These are phyloP conservation scores for Cyanidiococcus yangmingshanensis DNA, from an alignment of 23 red algal species.

Conservation along the genomic window DNA sequence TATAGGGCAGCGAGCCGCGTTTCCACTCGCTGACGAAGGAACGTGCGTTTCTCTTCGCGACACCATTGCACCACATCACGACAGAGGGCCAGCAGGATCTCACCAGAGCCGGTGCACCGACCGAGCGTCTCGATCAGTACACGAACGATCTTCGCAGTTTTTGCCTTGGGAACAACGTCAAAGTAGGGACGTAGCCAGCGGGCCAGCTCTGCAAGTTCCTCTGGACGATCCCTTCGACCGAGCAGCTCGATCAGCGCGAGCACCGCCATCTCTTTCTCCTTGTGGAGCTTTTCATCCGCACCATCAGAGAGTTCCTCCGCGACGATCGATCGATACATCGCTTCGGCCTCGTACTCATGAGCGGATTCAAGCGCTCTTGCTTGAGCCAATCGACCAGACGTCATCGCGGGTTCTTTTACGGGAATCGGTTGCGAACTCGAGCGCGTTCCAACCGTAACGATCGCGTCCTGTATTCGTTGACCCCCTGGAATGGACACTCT, in stretches of 20 bases:
- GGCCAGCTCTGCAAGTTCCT: constrained; percentile 19
- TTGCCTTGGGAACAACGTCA: constrained; percentile 69
- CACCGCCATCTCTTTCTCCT: constrained; percentile 18
- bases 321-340: constrained; percentile 40
- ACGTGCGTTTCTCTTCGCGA: constrained; percentile 87
- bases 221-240: background rate
- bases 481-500: too few species aligned
- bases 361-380: background rate
- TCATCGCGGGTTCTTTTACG: too few species aligned
- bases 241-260: constrained; percentile 7
- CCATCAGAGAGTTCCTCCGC: constrained; percentile 3
- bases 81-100: constrained; percentile 67
- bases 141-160: constrained; percentile 91
- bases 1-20: constrained; percentile 66
- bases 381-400: background rate
- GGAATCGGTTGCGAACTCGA: too few species aligned
- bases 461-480: too few species aligned
- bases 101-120: constrained; percentile 24
- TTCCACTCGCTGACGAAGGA: constrained; percentile 94
- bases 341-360: constrained; percentile 22
- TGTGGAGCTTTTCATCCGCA: background rate
- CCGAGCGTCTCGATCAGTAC: constrained; percentile 53
- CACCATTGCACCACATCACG: constrained; percentile 90
- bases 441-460: too few species aligned
- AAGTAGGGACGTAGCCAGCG: constrained; percentile 49